Evolutionary conservation across 2,329 filamentous ascomycete genomes (phyloP).

Genomic region (Camptophora hylomeconis): DNA sequence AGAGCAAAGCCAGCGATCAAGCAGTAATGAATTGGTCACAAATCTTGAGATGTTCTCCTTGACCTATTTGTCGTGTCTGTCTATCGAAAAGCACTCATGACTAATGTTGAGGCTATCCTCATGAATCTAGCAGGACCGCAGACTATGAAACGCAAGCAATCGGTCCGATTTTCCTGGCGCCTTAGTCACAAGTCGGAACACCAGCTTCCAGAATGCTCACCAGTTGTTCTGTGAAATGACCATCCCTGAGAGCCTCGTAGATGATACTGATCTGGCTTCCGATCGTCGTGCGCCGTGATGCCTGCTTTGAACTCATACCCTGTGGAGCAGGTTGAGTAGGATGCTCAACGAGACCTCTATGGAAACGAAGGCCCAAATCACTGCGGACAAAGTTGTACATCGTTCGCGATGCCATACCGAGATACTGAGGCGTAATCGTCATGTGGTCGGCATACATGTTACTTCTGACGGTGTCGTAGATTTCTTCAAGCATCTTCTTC

Average conservation of each 20-base stretch:
- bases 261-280: constrained; percentile 19
- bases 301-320: constrained; percentile 4
- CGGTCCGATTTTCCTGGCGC: no score
- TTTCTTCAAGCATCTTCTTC: no score
- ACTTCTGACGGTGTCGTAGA: no score
- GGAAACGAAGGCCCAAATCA: constrained; percentile 22
- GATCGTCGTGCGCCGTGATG: constrained; percentile 16
- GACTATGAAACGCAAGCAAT: no score
- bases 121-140: constrained; percentile 6
- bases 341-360: constrained; percentile 22
- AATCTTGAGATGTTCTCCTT: no score
- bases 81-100: no score
- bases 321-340: no score
- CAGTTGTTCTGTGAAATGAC: no score
- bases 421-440: constrained; percentile 10
- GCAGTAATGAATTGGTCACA: constrained; percentile 11
- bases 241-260: constrained; percentile 15
- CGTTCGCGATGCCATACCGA: constrained; percentile 20
- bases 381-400: constrained; percentile 26
- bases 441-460: no score
- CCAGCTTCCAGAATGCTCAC: no score
- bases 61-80: no score
- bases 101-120: not conserved
- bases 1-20: constrained; percentile 13
- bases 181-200: no score